These are phyloP conservation scores for Diaporthe sp. DNA, from an alignment of 2,329 filamentous ascomycete species.

Conservation along the genomic window DNA sequence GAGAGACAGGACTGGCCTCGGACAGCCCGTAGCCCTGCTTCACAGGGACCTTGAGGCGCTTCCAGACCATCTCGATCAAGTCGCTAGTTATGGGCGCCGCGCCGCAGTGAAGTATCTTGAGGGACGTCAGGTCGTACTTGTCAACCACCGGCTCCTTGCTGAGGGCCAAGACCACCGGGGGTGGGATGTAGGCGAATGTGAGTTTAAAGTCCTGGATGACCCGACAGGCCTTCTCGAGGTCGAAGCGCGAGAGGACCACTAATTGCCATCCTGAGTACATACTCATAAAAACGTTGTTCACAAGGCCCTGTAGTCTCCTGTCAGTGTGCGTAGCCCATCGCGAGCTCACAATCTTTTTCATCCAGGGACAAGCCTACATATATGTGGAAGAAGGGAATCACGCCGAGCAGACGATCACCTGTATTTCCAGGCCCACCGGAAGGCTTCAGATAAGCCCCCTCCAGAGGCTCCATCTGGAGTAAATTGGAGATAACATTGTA, in stretches of 20 bases:
- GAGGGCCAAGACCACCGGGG: slow-evolving; percentile 83
- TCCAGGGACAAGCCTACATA: slow-evolving; percentile 68
- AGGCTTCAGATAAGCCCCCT: slow-evolving; percentile 66
- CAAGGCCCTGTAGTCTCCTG: slow-evolving; percentile 64
- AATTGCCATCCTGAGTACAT: slow-evolving; percentile 74
- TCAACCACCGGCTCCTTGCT: slow-evolving; percentile 81
- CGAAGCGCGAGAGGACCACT: slow-evolving; percentile 82
- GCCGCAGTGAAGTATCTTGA: slow-evolving; percentile 88
- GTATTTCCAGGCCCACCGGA: slow-evolving; percentile 68
- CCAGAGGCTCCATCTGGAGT: slow-evolving; percentile 63
- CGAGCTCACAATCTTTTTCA: not conserved
- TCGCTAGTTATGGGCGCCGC: slow-evolving; percentile 87
- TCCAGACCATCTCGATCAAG: slow-evolving; percentile 80
- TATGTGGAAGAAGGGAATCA: slow-evolving; percentile 92
- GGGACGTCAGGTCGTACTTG: slow-evolving; percentile 81
- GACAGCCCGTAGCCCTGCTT: slow-evolving; percentile 95
- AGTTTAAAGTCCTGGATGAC: slow-evolving; percentile 80
- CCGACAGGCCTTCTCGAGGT: slow-evolving; percentile 81
- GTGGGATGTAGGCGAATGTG: slow-evolving; percentile 85
- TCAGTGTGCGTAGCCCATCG: not conserved
- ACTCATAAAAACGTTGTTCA: slow-evolving; percentile 76
- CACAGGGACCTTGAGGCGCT: slow-evolving; percentile 79
- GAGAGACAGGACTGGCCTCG: slow-evolving; percentile 85
- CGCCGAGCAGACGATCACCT: slow-evolving; percentile 79
- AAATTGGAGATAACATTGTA: slow-evolving; percentile 83